phyloP scores from a whole-genome alignment of 1,284 basidiomycete genomes.

The Ganoderma meredithae region DNA sequence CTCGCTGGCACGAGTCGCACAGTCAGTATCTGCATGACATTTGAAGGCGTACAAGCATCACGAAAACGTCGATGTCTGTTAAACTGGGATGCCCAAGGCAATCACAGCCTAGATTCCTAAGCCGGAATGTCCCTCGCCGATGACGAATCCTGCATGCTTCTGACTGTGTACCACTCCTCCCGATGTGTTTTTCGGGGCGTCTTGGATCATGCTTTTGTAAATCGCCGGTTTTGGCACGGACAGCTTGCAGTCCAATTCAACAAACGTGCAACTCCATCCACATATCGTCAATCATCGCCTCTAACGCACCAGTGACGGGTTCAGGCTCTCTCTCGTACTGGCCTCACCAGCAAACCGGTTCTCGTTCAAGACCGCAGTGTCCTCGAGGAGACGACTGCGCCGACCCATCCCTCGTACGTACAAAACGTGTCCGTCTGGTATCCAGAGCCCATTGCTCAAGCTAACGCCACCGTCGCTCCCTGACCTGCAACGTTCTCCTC shows the following conservation, averaged over 20 bases:
- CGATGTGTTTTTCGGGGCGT: background rate
- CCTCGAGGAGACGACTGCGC: constrained; percentile 1
- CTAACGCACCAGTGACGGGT: background rate
- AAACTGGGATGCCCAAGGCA: background rate
- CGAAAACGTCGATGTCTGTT: background rate
- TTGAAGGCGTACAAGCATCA: background rate
- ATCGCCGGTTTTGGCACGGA: background rate
- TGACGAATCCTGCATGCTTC: background rate
- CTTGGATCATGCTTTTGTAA: background rate
- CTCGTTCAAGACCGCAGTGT: constrained; percentile 7
- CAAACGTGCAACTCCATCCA: constrained; percentile 1
- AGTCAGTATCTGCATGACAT: background rate
- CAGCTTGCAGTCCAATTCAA: background rate
- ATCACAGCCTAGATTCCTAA: background rate
- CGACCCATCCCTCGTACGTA: background rate
- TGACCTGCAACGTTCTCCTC: background rate
- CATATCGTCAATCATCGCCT: constrained; percentile 6
- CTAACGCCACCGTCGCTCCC: background rate
- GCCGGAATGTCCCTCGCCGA: background rate
- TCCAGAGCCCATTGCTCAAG: background rate
- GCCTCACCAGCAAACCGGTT: background rate
- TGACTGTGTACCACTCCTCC: background rate
- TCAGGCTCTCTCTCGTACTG: background rate
- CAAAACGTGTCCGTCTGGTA: background rate
- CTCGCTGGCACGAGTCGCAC: background rate